Evolutionary conservation across 73 alveolate species (phyloP), one percentile per base, ranked within the genome.

Genomic region (Uronychia binucleata): DNA sequence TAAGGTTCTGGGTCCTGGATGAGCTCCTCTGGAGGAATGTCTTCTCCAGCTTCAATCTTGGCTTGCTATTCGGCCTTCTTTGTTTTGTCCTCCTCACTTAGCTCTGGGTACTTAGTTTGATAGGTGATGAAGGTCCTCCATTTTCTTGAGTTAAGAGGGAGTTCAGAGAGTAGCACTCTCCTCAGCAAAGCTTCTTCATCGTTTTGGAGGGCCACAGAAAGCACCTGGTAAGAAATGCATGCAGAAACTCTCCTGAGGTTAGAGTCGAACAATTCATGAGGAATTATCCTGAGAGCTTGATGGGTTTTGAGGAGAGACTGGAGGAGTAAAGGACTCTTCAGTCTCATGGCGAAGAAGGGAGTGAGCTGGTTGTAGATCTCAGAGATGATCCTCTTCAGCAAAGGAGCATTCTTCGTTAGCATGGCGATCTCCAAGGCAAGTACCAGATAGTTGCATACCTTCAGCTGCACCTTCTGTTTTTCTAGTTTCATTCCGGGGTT

Each of bases 361-460:
- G 34, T 46, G 19, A 85, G 60, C 28, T 85, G 88, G 34, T 95
- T 92, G 86, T 89, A 95, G 79, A 95, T 77, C 86, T 95, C 97
- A 33, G 93, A 81, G 1, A 95, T 95, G 29, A 90, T 80, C 87
- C 90, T 82, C 90, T 95, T 95, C 25, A 94, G 86, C 59, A 93
- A 81, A 58, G 84, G 89, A 75, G 90, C 82, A 77, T 97, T 86
- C 80, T 96, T 94, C 33, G 91, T 88, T 78, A 90, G 75, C 26
- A 90, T 80, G 28, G 98, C 96, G n/a, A 97, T 91, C 80, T 97
- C 99, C 78, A 97, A 81, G 1, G 97, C 98, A 60, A 97, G 87
- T 58, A 90, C 77, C 81, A 97, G 81, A 58, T 90, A 92, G 84
- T 97, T 97, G 79, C 96, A 93, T 81, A 91, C 88, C 79, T 95